Evolutionary conservation across 169 alveolate genomes (phyloP).

Genomic region (Eimeria maxima): DNA sequence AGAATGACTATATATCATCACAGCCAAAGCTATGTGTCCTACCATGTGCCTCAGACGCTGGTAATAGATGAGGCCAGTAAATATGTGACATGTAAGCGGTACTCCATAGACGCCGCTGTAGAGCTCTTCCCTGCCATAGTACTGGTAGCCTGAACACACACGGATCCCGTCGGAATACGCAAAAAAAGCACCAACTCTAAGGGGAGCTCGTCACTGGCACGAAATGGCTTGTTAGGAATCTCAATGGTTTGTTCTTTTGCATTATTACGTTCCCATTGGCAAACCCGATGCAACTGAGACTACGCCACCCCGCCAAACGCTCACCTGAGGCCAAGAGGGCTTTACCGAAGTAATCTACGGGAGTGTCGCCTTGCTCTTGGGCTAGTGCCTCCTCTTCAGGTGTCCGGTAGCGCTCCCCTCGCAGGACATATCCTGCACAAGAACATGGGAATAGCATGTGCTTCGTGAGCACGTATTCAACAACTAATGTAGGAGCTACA

Average conservation of each 20-base stretch:
- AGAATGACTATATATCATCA: background rate
- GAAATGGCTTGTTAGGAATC: background rate
- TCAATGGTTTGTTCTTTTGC: background rate
- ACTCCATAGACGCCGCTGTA: conserved; percentile 99
- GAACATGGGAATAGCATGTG: background rate
- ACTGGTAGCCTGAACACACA: conserved; percentile 95
- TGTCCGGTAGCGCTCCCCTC: conserved; percentile 82
- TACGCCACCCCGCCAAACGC: background rate
- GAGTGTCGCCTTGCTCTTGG: conserved; percentile 82
- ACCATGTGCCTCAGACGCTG: conserved; percentile 99
- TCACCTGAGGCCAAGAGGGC: conserved; percentile 82
- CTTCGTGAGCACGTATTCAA: background rate
- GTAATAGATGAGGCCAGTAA: conserved; percentile 99
- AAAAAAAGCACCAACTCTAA: background rate
- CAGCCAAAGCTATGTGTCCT: conserved; percentile 81
- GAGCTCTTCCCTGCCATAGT: conserved; percentile 99
- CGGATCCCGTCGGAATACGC: background rate
- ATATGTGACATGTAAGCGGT: conserved; percentile 98
- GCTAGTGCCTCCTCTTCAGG: conserved; percentile 79
- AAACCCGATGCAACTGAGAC: background rate
- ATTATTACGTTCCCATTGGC: background rate
- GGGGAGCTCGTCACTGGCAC: background rate
- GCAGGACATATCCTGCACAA: conserved; percentile 85
- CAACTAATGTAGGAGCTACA: no score
- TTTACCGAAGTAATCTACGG: conserved; percentile 90